A percentile compares a stretch with the other conserved stretches of the same genome.
phyloP scores from a whole-genome alignment of 2,329 filamentous ascomycete species.

The Botrytis porri region DNA sequence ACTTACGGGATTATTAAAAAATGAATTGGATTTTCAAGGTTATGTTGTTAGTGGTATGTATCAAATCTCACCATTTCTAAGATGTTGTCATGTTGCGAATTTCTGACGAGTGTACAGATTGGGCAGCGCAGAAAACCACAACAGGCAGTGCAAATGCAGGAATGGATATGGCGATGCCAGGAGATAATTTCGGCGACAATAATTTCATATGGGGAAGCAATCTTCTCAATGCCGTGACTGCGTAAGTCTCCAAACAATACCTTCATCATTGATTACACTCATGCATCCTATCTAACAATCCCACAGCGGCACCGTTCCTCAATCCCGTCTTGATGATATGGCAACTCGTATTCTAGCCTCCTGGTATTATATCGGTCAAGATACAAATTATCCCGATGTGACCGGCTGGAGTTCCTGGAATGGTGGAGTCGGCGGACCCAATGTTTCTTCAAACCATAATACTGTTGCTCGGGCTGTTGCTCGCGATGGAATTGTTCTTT shows the following conservation, averaged over 20 bases:
- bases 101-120: constrained; percentile 49
- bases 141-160: constrained; percentile 63
- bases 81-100: constrained; percentile 35
- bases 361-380: constrained; percentile 58
- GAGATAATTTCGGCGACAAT: constrained; percentile 55
- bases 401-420: constrained; percentile 47
- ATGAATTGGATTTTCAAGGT: constrained; percentile 73
- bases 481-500: constrained; percentile 59
- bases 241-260: constrained; percentile 28
- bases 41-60: constrained; percentile 53
- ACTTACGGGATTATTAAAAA: constrained; percentile 62
- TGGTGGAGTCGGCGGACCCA: constrained; percentile 36
- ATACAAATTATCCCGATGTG: constrained; percentile 46
- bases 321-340: constrained; percentile 65
- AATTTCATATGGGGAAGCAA: constrained; percentile 53
- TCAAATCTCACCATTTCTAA: constrained; percentile 29
- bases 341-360: constrained; percentile 60
- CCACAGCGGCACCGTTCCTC: constrained; percentile 52
- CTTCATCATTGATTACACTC: not conserved
- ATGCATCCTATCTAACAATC: constrained; percentile 21
- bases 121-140: constrained; percentile 74
- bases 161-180: constrained; percentile 78
- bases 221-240: constrained; percentile 50
- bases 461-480: constrained; percentile 57
- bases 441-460: constrained; percentile 58